Evolutionary conservation across 805 yeast genomes (phyloP).

Genomic region (Lipomyces sp.): DNA sequence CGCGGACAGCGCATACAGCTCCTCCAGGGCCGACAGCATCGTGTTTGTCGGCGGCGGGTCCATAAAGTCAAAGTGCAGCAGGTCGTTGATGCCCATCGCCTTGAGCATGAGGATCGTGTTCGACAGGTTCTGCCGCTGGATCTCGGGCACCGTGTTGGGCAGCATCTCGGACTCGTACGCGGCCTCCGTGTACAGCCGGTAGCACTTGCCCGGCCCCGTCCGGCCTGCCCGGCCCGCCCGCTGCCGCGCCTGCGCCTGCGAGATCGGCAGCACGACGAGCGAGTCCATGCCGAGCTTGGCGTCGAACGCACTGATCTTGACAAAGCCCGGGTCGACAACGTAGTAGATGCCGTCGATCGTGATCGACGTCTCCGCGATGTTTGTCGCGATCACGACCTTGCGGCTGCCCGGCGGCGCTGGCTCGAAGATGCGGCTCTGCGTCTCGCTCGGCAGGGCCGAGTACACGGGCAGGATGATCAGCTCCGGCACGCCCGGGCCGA

Average conservation of each 20-base stretch:
- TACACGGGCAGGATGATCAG: conserved; percentile 81
- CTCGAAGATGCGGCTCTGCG: conserved; percentile 77
- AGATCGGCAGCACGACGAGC: conserved; percentile 79
- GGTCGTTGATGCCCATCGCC: conserved; percentile 80
- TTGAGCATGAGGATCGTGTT: conserved; percentile 71
- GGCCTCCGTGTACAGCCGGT: conserved; percentile 79
- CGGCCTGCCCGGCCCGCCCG: conserved; percentile 98
- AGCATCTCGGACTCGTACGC: conserved; percentile 75
- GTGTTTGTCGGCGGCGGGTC: conserved; percentile 81
- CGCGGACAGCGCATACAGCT: conserved; percentile 84
- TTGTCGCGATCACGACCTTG: conserved; percentile 90
- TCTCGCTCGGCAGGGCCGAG: conserved; percentile 83
- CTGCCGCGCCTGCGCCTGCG: conserved; percentile 94
- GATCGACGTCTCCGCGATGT: conserved; percentile 94
- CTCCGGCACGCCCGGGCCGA: conserved; percentile 58
- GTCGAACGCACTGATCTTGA: conserved; percentile 85
- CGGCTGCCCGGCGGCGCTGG: conserved; percentile 77
- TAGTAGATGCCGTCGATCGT: conserved; percentile 94
- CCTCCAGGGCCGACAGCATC: conserved; percentile 69
- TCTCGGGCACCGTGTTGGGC: conserved; percentile 83
- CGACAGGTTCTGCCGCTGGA: conserved; percentile 76
- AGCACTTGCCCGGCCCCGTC: conserved; percentile 95
- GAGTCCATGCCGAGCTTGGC: conserved; percentile 87
- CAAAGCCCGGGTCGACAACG: conserved; percentile 93
- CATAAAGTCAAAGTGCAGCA: conserved; percentile 81